Evolutionary conservation across 2,329 filamentous ascomycete species (phyloP), one percentile per base, ranked within the genome.

Genomic region (Pseudocercospora crystallina): DNA sequence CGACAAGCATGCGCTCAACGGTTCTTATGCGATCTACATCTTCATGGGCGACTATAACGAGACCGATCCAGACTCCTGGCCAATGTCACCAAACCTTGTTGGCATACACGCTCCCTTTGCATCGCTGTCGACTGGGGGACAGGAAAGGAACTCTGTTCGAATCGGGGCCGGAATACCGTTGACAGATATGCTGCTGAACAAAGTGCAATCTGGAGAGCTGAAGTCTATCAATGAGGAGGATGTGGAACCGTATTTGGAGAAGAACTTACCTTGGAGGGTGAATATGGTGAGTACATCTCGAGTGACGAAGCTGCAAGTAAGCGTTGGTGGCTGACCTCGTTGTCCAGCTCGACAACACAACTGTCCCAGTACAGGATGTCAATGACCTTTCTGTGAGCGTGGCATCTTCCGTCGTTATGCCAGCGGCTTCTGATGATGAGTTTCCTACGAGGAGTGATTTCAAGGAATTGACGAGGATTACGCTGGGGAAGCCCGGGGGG

Each of bases 11-110:
- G 81, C 81, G 2, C 68, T 87, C 8, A 73, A 78, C 9, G 80
- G 78, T 1, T 81, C 84, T 0, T 89, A 85, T 61, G 76, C 75
- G 47, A 73, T 92, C 14, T 81, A 85, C 63, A 73, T 91, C 51
- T 91, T 90, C 69, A 65, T 90, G 1, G 87, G 84, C 0, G 65
- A 75, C 2, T 71, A 75, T 1, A 71, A 56, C 42, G 50, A 78
- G 0, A 58, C 62, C 2, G 71, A 82, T 34, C 61, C 73, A 1
- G 56, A 57, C 5, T 61, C 66, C 0, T 88, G 85, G 84, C 64
- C 74, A 1, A 65, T 66, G 35, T 76, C 80, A 0, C 62, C 70
- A 1, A 84, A 80, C 54, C 75, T 86, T 8, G 76, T 86, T 2
- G 86, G 86, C 2, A 80, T 80, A 0, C 78, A 85, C 57, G 80